Evolutionary conservation across 2,329 filamentous ascomycete species (phyloP), one percentile per base, ranked within the genome.

Genomic region (Paraphaeosphaeria minitans): DNA sequence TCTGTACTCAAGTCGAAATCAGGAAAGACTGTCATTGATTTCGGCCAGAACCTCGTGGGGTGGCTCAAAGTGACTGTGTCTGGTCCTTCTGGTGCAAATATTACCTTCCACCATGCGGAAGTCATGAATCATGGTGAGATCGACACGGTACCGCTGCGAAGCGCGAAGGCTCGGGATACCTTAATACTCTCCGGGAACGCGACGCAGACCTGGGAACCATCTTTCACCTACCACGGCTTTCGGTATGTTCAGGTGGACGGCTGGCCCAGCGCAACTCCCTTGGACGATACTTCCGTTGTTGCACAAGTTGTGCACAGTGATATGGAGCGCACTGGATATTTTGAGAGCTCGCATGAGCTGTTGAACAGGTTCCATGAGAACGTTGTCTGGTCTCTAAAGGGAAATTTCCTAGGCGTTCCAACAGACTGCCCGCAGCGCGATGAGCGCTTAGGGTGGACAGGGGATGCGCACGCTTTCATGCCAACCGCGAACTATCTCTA

Each of bases 401-500:
- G 84, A 0, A 88, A 87, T 62, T 87, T 88, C 42, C 42, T 45
- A 12, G 22, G 58, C 13, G 52, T 66, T 13, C 63, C 61, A 13
- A 87, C 84, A 0, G 85, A 88, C 63, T 86, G 83, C 61, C 84
- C 84, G 0, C 83, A 85, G 60, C 76, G 83, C 1, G 83, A 86
- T 55, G 83, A 86, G 68, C 77, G 83, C 0, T 68, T 85, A 7
- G 81, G 81, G 19, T 84, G 84, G 85, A 83, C 80, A 0, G 85
- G 42, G 16, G 81, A 85, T 61, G 73, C 78, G 8, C 81, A 81
- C 39, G 77, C 80, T 1, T 87, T 87, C 58, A 73, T 77, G 0
- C 80, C 82, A 0, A 81, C 83, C 0, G 79, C 83, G 0, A 82
- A 79, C 51, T 87, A 82, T 60, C 74, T 88, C 0, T 87, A 83